phyloP scores from a whole-genome alignment of 1,284 basidiomycete genomes.

The Ganoderma lingzhi region DNA sequence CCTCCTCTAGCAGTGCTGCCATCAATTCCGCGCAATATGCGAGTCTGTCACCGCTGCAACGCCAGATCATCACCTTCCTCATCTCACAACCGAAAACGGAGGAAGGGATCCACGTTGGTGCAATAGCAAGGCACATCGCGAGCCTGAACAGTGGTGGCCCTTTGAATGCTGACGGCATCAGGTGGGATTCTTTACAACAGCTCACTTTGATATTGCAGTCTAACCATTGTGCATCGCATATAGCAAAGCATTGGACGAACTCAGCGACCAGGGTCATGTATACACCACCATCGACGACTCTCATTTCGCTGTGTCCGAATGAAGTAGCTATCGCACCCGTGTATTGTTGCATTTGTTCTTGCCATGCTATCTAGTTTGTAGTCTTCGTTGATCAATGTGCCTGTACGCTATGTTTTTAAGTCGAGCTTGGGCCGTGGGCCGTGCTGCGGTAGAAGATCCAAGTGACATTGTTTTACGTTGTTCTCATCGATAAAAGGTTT shows the following conservation, averaged over 20 bases:
- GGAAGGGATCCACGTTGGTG: constrained; percentile 60
- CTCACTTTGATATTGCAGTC: not conserved
- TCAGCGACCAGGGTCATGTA: constrained; percentile 64
- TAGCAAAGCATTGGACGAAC: constrained; percentile 57
- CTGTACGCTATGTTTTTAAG: not conserved
- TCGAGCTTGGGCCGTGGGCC: not conserved
- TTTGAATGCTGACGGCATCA: constrained; percentile 44
- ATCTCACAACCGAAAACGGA: constrained; percentile 42
- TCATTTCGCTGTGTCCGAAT: constrained; percentile 46
- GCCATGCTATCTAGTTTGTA: constrained; percentile 13
- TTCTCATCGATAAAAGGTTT: constrained; percentile 4
- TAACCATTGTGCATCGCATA: not conserved
- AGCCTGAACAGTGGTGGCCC: constrained; percentile 31
- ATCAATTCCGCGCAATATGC: constrained; percentile 44
- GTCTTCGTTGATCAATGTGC: not conserved
- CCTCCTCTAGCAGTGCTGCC: constrained; percentile 27
- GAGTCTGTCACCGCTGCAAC: constrained; percentile 53
- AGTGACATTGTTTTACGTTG: not conserved
- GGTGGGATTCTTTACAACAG: constrained; percentile 42
- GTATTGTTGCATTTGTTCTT: constrained; percentile 14
- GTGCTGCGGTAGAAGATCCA: not conserved
- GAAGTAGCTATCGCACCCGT: constrained; percentile 13
- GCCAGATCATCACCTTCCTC: constrained; percentile 58
- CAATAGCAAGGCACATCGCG: constrained; percentile 47
- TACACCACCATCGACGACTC: constrained; percentile 63